Conservation (phyloP, 352 stramenopile species). For the Phytophthora constricta region DNA sequence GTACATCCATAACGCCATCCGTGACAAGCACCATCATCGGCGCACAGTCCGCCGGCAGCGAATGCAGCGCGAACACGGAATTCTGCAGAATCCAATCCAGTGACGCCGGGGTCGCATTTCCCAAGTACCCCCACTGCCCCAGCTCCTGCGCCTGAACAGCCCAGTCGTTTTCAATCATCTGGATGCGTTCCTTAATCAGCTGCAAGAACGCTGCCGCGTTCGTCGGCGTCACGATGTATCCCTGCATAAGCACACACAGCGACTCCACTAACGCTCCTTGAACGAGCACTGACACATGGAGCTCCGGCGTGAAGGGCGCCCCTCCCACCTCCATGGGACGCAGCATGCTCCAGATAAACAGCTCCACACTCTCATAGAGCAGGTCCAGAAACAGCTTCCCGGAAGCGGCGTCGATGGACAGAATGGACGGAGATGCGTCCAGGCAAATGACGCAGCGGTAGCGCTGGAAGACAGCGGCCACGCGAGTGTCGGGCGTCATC, state of each 20-base stretch:
- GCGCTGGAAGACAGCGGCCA: constrained; percentile 71
- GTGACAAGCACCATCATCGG: constrained; percentile 87
- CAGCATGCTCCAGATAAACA: constrained; percentile 77
- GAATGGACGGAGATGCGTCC: constrained; percentile 82
- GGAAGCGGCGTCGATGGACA: constrained; percentile 79
- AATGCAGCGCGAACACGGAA: constrained; percentile 87
- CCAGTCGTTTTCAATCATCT: constrained; percentile 87
- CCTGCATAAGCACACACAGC: constrained; percentile 83
- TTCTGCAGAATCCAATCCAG: constrained; percentile 88
- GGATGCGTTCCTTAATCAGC: constrained; percentile 76
- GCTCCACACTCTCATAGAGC: constrained; percentile 80
- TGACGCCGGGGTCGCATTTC: constrained; percentile 48
- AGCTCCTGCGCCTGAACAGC: constrained; percentile 46
- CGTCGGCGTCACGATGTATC: constrained; percentile 67
- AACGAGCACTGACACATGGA: constrained; percentile 83
- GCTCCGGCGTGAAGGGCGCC: constrained; percentile 60
- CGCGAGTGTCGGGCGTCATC: constrained; percentile 52
- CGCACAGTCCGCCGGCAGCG: constrained; percentile 72
- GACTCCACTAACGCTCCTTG: constrained; percentile 82
- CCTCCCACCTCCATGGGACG: constrained; percentile 63
- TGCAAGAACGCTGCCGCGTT: constrained; percentile 69
- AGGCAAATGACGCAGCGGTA: constrained; percentile 88
- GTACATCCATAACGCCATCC: constrained; percentile 85
- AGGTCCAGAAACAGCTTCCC: constrained; percentile 83
- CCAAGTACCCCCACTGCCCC: constrained; percentile 30